Base-by-base conservation (phyloP, 129 eudicot genomes). In the Cynara cardunculus region DNA sequence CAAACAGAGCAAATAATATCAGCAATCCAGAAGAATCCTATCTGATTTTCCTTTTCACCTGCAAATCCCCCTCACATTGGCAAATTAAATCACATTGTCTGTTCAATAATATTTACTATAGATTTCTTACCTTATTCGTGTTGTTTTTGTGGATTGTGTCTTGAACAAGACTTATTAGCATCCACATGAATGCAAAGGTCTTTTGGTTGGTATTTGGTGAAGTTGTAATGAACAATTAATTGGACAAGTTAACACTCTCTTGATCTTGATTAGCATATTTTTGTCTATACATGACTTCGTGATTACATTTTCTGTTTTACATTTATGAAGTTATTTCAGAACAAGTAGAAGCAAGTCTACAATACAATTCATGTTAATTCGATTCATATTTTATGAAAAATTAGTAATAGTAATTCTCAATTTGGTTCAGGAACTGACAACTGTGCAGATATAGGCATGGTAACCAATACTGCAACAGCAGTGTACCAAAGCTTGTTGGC, bases 181-280 rank as follows among this genome's bases (percentile, higher is more conserved):
- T 25, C 62, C 73, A 62, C 67, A 72, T 61, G 66, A 61, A 37
- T 30, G 13, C 25, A 62, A 73, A 73, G 67, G 30, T 37, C 39
- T 64, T 61, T 59, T 11, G 28, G 49, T 61, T 39, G 73, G 49
- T 26, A 62, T 37, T 73, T 59, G 25, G 44, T 61, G 31, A 39
- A 25, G 28, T 73, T 72, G 62, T 25, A 80, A 72, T 62, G 73
- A 61, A 26, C 25, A 16, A 35, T 11, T 61, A 26, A 59, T 34
- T 61, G 73, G 37, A 26, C 65, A 72, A 18, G 39, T 72, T 10
- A 22, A n/a, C 16, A 19, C 25, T 31, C 59, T 61, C 31, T 64
- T 72, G 32, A 62, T 61, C 31, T 64, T 72, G 32, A 62, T 73
- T 19, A 80, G 78, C 78, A 72, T 69, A 59, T 14, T 11, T 59